Evolutionary conservation across 208 protist genomes (phyloP).

Genomic region (Tritrichomonas musculus): DNA sequence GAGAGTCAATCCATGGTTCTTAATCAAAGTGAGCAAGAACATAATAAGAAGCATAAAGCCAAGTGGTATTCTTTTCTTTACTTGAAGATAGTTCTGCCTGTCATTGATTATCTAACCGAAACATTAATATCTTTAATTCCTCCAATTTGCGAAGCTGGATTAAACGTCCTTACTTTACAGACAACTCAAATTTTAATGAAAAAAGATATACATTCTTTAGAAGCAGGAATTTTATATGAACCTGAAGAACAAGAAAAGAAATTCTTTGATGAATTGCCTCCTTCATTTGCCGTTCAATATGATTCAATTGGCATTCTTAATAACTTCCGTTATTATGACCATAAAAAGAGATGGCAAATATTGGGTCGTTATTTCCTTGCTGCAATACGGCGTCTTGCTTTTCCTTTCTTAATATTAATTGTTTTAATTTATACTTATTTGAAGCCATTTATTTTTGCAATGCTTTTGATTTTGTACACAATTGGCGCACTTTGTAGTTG

Average conservation of each 20-base stretch:
- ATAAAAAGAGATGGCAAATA: not conserved
- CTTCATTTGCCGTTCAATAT: not conserved
- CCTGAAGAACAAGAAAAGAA: not conserved
- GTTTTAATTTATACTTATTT: not conserved
- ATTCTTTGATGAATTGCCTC: not conserved
- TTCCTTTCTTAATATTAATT: constrained; percentile 12
- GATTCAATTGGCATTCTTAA: not conserved
- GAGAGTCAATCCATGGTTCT: not conserved
- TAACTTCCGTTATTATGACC: not conserved
- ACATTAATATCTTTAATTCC: not conserved
- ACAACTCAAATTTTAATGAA: not conserved
- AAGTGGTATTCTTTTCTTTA: not conserved
- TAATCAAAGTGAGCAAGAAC: not conserved
- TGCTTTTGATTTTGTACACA: not conserved
- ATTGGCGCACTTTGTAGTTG: not conserved
- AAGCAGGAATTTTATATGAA: not conserved
- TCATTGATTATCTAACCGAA: not conserved
- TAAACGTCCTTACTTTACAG: not conserved
- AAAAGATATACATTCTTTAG: not conserved
- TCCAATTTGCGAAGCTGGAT: not conserved
- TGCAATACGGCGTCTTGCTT: not conserved
- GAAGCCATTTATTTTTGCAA: not conserved
- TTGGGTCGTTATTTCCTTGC: not conserved
- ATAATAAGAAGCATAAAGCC: not conserved
- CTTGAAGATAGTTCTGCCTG: not conserved